Evolutionary conservation across 1,284 basidiomycete genomes (phyloP), one percentile per base, ranked within the genome.

Genomic region (Pholiota adiposa): DNA sequence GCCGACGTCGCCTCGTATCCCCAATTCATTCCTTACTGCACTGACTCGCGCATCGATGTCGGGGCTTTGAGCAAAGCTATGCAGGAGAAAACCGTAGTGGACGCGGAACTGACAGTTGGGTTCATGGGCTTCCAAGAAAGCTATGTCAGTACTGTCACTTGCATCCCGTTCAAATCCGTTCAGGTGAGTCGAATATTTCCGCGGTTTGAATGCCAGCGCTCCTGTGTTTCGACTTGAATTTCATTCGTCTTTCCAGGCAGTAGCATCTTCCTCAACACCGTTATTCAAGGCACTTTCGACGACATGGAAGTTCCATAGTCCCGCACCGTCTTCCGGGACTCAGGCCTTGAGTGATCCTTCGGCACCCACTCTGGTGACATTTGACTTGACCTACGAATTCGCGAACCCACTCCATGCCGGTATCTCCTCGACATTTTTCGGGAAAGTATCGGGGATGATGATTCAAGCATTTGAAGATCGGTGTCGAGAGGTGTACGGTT

Each of bases 21-120:
- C 11, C 78, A 79, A 52, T 99, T 98, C 71, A 80, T 99, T 50
- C 97, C 97, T 0, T 98, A 94, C 74, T 98, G 96, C 77, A 87
- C 85, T 16, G 77, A 79, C 29, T 93, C 95, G 1, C 86, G 85
- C 23, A 84, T 97, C 44, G 76, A 96, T 40, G 73, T 73, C 34
- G 72, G 73, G 16, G 67, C 73, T 25, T 62, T 67, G 40, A 68
- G 68, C 57, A 61, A 58, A 33, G 67, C 64, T 40, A 65, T 67
- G 66, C 54, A 56, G 55, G 63, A 49, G 68, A 73, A 49, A 74
- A 78, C 55, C 70, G 72, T 82, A 44, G 86, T 96, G 77, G 85
- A 95, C 41, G 96, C 92, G 8, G 94, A 98, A 71, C 79, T 98
- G 59, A 88, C 87, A 0, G 92, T 97, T 23, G 94, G 94, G 0